Conservation (phyloP, 306 rosid species). For the Fragaria ananassa region DNA sequence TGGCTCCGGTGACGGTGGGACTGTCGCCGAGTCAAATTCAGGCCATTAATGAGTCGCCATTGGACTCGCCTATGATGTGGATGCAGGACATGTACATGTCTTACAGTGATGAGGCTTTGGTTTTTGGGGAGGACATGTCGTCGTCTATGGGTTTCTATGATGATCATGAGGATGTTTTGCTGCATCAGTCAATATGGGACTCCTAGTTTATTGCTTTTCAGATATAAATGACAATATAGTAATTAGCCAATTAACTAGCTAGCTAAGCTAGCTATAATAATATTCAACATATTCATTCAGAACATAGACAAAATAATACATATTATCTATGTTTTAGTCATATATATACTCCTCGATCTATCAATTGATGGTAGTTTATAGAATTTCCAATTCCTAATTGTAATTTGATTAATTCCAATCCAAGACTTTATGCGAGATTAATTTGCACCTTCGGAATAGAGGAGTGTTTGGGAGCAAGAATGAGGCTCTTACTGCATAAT, state of each 20-base stretch:
- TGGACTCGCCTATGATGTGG: constrained; percentile 91
- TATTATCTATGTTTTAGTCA: too few species aligned
- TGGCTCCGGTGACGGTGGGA: constrained; percentile 46
- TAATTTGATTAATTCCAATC: too few species aligned
- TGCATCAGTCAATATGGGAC: constrained; percentile 53
- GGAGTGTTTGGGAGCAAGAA: too few species aligned
- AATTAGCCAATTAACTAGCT: background rate
- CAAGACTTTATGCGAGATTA: too few species aligned
- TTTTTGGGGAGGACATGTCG: constrained; percentile 21
- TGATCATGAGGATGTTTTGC: constrained; percentile 32
- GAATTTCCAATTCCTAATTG: too few species aligned
- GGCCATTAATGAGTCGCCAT: constrained; percentile 81
- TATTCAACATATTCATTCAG: background rate
- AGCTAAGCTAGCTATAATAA: background rate
- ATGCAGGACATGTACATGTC: constrained; percentile 52
- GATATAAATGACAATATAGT: background rate
- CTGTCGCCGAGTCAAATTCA: constrained; percentile 71
- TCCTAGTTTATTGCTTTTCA: background rate
- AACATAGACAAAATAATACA: too few species aligned
- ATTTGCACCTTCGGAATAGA: too few species aligned
- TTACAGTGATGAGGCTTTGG: constrained; percentile 27
- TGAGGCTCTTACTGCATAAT: too few species aligned
- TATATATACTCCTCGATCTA: too few species aligned
- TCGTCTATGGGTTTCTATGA: constrained; percentile 17
- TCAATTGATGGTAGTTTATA: too few species aligned